phyloP scores from a whole-genome alignment of 805 yeast species.

The Geotrichum ghanense region DNA sequence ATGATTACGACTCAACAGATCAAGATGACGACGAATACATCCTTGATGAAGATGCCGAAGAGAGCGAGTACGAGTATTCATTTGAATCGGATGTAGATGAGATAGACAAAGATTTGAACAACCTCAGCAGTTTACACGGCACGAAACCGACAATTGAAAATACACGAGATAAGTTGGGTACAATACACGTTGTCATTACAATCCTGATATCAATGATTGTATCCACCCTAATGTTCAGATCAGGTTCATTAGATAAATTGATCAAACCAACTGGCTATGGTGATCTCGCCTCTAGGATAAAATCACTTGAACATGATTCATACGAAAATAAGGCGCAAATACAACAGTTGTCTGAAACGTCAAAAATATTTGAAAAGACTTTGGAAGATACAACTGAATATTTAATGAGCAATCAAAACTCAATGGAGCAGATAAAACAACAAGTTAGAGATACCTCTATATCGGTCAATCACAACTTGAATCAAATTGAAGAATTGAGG shows the following conservation, averaged over 20 bases:
- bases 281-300: neutral
- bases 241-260: neutral
- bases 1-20: neutral
- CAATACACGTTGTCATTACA: neutral
- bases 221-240: neutral
- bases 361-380: neutral
- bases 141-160: no score
- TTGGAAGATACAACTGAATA: neutral
- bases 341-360: neutral
- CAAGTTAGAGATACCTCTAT: neutral
- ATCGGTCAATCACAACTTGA: neutral
- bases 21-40: neutral
- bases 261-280: neutral
- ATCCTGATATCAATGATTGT: neutral
- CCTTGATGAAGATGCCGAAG: neutral
- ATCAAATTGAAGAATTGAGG: neutral
- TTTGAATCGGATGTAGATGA: neutral
- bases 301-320: neutral
- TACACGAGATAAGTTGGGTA: neutral
- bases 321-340: neutral
- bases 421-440: neutral
- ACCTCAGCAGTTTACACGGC: no score
- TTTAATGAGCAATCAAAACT: neutral
- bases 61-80: neutral
- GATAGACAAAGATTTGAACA: neutral